A percentile compares a stretch with the other conserved stretches of the same genome.
These are phyloP conservation scores for Ceriops tagal DNA, from an alignment of 345 rosid genomes.

Conservation along the genomic window DNA sequence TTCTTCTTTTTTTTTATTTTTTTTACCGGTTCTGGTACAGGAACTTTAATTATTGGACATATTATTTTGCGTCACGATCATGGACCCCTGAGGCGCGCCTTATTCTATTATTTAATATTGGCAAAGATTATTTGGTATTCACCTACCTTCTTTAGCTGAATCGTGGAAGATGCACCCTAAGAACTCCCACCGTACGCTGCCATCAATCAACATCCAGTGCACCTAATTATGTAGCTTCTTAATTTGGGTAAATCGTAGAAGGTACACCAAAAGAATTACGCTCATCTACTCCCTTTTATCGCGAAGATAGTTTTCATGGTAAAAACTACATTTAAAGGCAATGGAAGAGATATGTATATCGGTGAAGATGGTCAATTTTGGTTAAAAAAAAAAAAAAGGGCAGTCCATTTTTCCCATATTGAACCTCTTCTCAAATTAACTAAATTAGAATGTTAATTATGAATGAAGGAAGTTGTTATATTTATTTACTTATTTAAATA, in stretches of 20 bases:
- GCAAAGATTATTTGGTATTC: background rate
- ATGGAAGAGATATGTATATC: background rate
- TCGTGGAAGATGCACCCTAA: conserved; percentile 8
- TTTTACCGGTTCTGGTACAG: too few relatives aligned
- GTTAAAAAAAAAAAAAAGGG: too few relatives aligned
- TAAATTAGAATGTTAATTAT: too few relatives aligned
- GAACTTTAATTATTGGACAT: too few relatives aligned
- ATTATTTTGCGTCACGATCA: background rate
- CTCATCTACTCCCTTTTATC: background rate
- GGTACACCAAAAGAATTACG: background rate
- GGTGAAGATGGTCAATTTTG: too few relatives aligned
- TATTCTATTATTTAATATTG: background rate
- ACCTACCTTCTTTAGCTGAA: background rate
- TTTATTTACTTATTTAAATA: too few relatives aligned
- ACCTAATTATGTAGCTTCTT: conserved; percentile 27
- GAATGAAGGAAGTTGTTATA: too few relatives aligned
- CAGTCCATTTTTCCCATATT: background rate
- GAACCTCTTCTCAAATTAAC: too few relatives aligned
- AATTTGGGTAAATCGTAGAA: conserved; percentile 1
- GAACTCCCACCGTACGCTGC: conserved; percentile 7
- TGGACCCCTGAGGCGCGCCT: background rate
- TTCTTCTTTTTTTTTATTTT: too few relatives aligned
- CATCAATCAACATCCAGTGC: conserved; percentile 16
- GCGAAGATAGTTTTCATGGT: background rate
- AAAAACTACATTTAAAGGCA: background rate